Evolutionary conservation across 2,329 filamentous ascomycete species (phyloP), one percentile per base, ranked within the genome.

Genomic region (Celoporthe dispersa): DNA sequence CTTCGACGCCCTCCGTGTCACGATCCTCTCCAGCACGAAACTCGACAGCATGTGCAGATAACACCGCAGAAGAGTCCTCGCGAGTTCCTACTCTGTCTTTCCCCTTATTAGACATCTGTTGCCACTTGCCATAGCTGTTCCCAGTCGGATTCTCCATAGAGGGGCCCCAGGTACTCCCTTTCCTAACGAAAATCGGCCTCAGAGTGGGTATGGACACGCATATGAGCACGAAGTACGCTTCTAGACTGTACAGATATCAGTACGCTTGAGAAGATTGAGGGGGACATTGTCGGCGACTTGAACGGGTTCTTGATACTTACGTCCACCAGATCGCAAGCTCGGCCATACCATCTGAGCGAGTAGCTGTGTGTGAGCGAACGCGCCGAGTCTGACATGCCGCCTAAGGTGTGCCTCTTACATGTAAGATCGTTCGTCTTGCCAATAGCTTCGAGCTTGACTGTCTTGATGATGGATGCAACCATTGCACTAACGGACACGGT

Each of bases 391-490:
- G 1, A 11, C 16, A 37, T 6, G 1, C 28, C 25, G 28, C 7
- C 4, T 3, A 6, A 35, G 3, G 8, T 19, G n/a, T n/a, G 19
- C 14, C 25, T 22, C 63, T 35, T 12, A 65, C 63, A 65, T 31
- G 63, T 53, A 25, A 25, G n/a, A 8, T 65, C 63, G 12, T 65
- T 19, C 16, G 44, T 65, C 63, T 63, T n/a, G 14, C 61, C 64
- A 4, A 68, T 64, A 16, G 62, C 59, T 61, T 57, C 33, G 4
- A 70, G 66, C 28, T 25, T 63, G 22, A 73, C 59, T 14, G 70
- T 74, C 35, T 71, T 74, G 14, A 71, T 51, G n/a, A 74, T 73
- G 7, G 72, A 73, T 11, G 73, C 70, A 1, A 69, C 55, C 68
- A 73, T 74, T 14, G 73, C 69, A 41, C 73, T 74, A 28, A 2